Percentiles rank a stretch among this genome's conserved stretches.
Evolutionary conservation across 139 green algal species (phyloP).

Genomic region (Tetraselmis striata): DNA sequence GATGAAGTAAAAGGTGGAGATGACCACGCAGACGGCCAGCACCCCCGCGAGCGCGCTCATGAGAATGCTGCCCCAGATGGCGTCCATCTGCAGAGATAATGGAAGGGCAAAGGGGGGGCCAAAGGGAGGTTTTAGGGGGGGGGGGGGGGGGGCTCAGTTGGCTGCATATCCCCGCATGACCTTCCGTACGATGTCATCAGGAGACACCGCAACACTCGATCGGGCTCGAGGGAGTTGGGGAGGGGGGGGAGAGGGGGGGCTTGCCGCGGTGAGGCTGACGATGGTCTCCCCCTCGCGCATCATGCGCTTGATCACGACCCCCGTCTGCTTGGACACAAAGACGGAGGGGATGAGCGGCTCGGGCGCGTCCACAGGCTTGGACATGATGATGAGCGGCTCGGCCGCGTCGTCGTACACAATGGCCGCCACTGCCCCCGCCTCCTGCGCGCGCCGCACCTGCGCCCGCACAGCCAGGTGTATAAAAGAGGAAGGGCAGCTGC

Average conservation of each 20-base stretch:
- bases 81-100: constrained; percentile 32
- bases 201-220: no score
- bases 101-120: no score
- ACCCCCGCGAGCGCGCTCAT: constrained; percentile 56
- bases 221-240: no score
- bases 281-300: constrained; percentile 17
- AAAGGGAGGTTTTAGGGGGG: no score
- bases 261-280: background rate
- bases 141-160: no score
- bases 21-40: constrained; percentile 54
- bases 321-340: constrained; percentile 63
- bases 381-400: constrained; percentile 75
- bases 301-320: constrained; percentile 58
- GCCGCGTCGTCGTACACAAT: constrained; percentile 71
- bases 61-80: constrained; percentile 62
- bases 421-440: constrained; percentile 57
- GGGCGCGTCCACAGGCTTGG: constrained; percentile 41
- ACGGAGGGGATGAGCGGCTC: constrained; percentile 67
- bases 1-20: constrained; percentile 57
- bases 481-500: no score
- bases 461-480: no score
- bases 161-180: no score
- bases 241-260: no score
- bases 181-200: no score
- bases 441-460: constrained; percentile 61